Conservation (phyloP, 495 filamentous ascomycete genomes). For the Aspergillus bertholletiae region DNA sequence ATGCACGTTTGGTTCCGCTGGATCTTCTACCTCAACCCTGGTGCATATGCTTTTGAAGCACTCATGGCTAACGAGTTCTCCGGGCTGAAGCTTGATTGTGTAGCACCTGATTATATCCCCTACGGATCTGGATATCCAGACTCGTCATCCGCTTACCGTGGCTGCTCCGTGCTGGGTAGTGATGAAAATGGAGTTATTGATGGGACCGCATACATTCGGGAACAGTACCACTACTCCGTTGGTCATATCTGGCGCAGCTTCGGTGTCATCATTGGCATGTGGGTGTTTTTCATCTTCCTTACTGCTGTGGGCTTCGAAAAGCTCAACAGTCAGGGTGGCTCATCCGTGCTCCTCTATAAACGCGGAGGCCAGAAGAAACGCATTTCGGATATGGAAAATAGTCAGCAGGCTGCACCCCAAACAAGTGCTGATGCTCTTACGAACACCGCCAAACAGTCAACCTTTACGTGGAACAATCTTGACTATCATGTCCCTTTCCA, state of each 20-base stretch:
- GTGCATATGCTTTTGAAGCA: slow-evolving; percentile 82
- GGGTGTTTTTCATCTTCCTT: slow-evolving; percentile 63
- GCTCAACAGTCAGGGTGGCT: slow-evolving; percentile 61
- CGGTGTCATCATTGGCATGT: slow-evolving; percentile 74
- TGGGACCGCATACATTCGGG: slow-evolving; percentile 61
- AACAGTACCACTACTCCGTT: slow-evolving; percentile 60
- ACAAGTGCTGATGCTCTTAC: slow-evolving; percentile 19
- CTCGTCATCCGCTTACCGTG: slow-evolving; percentile 58
- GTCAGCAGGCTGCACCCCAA: slow-evolving; percentile 5
- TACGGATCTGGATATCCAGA: slow-evolving; percentile 60
- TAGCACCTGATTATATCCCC: slow-evolving; percentile 57
- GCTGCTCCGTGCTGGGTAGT: slow-evolving; percentile 68
- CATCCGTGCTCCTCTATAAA: slow-evolving; percentile 59
- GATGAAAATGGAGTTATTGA: slow-evolving; percentile 52
- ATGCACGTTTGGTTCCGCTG: slow-evolving; percentile 87
- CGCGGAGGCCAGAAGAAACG: slow-evolving; percentile 43
- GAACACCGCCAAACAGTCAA: slow-evolving; percentile 29
- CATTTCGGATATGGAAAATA: slow-evolving; percentile 26
- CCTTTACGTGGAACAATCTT: slow-evolving; percentile 57
- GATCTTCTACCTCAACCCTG: slow-evolving; percentile 85
- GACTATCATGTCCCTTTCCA: slow-evolving; percentile 63
- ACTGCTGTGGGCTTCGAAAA: slow-evolving; percentile 63
- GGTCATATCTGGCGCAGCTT: slow-evolving; percentile 74
- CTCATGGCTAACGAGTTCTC: slow-evolving; percentile 91
- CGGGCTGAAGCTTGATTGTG: slow-evolving; percentile 74